Evolutionary conservation across 495 filamentous ascomycete genomes (phyloP).

Genomic region (Penicilliopsis zonata): DNA sequence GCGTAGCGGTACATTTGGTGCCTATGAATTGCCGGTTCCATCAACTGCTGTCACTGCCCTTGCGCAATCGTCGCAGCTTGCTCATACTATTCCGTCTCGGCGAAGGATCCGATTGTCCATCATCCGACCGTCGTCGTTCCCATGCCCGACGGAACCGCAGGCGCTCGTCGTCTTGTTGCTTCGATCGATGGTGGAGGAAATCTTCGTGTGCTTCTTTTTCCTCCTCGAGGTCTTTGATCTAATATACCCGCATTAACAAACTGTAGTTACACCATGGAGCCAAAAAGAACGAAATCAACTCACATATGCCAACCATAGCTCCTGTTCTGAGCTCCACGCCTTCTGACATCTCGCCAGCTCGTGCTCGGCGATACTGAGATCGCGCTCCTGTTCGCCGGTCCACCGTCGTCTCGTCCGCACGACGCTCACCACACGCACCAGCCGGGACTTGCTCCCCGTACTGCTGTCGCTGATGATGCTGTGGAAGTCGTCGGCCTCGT

Average conservation of each 20-base stretch:
- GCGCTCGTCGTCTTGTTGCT: conserved; percentile 27
- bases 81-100: background rate
- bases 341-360: conserved; percentile 27
- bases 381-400: conserved; percentile 22
- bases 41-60: background rate
- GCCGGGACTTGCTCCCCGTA: conserved; percentile 2
- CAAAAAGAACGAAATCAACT: conserved; percentile 6
- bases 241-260: too few species aligned
- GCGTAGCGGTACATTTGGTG: too few species aligned
- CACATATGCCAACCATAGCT: conserved; percentile 29
- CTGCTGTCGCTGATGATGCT: conserved; percentile 1
- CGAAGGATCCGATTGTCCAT: background rate
- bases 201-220: conserved; percentile 27
- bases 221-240: conserved; percentile 25
- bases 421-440: conserved; percentile 19
- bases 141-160: conserved; percentile 29
- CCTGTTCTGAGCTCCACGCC: conserved; percentile 33
- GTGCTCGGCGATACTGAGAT: conserved; percentile 16
- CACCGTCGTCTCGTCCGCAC: conserved; percentile 20
- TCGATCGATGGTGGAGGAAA: conserved; percentile 22
- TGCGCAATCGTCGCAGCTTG: background rate
- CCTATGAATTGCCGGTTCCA: too few species aligned
- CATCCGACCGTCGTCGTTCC: conserved; percentile 13
- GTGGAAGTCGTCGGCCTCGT: conserved; percentile 4
- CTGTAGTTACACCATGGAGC: conserved; percentile 2